These are phyloP conservation scores for Coemansia sp. DNA, from an alignment of 192 early-diverging fungal genomes.

Conservation along the genomic window DNA sequence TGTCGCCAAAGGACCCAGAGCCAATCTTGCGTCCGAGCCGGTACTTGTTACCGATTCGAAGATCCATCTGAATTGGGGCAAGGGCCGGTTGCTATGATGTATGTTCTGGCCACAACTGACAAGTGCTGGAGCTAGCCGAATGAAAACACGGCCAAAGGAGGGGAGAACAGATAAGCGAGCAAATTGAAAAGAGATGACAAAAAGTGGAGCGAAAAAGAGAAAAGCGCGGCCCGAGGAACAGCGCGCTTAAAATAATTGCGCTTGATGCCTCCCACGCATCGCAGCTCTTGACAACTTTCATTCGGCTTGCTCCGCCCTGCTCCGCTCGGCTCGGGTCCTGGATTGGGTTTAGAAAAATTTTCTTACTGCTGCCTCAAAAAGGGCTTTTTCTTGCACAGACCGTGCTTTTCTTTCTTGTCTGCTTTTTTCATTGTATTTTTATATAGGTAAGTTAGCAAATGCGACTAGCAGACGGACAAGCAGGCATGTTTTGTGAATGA, in stretches of 20 bases:
- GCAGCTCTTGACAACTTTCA: not conserved
- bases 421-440: not conserved
- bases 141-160: not conserved
- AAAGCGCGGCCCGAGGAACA: not conserved
- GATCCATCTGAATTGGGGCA: slow-evolving; percentile 57
- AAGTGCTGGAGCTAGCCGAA: not conserved
- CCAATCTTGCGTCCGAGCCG: slow-evolving; percentile 95
- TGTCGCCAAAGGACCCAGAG: slow-evolving; percentile 96
- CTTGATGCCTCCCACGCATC: no score
- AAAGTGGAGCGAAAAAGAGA: slow-evolving; percentile 6
- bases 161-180: not conserved
- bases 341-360: slow-evolving; percentile 1
- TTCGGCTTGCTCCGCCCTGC: not conserved
- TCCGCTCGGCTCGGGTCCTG: slow-evolving; percentile 1
- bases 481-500: slow-evolving; percentile 23
- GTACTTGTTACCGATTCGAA: slow-evolving; percentile 92
- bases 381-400: not conserved
- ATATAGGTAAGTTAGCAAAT: not conserved
- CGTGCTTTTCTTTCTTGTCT: not conserved
- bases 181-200: slow-evolving; percentile 9
- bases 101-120: slow-evolving; percentile 11
- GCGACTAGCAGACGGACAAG: not conserved
- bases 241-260: slow-evolving; percentile 7
- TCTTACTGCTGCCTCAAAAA: not conserved
- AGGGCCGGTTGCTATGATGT: slow-evolving; percentile 5